Base-by-base conservation (phyloP, 2,329 filamentous ascomycete species). In the Sarocladium strictum region DNA sequence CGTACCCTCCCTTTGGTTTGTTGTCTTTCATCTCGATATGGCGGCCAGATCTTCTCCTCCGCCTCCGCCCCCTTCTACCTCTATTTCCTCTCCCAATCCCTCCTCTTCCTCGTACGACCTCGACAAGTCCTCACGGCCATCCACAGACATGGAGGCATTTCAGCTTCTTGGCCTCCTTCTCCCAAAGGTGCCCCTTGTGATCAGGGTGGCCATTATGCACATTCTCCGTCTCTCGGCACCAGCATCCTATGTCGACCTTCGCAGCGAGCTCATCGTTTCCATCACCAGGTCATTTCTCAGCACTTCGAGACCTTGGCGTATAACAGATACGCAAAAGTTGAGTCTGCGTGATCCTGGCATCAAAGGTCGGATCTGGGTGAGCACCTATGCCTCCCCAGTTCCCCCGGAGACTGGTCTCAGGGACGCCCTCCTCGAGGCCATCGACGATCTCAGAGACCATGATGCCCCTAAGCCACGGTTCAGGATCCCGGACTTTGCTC, bases 281-380 rank as follows among this genome's bases (percentile, higher is more conserved):
- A 72, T 94, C 15, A 67, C 96, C n/a, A 85, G 89, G 19, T 80
- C 80, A 0, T 74, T 90, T 54, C 67, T 90, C 23, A 59, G 68
- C 14, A 70, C 73, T 2, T 67, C 70, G 2, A 72, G 69, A 15
- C 74, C 76, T 0, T 65, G 62, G 11, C 75, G 82, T 24, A 70
- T 95, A 23, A 74, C 78, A 1, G 78, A 83, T 57, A 71, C 80
- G 6, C 93, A 97, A 69, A 73, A 71, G 40, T 62, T 81, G n/a
- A 80, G 81, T 1, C 71, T 80, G 43, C 81, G 76, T 55, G 86
- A 88, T 54, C 79, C 79, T 0, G 84, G 82, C 0, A 75, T 95
- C 64, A 91, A 89, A 65, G 90, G 90, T 3, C 81, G 80, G 43
- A 83, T 94, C 59, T 97, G 92, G 92, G 77, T 96, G 23, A 86